Percentiles rank a stretch among this genome's conserved stretches.
phyloP scores from a whole-genome alignment of 2,329 filamentous ascomycete species.

The Nemania diffusa region DNA sequence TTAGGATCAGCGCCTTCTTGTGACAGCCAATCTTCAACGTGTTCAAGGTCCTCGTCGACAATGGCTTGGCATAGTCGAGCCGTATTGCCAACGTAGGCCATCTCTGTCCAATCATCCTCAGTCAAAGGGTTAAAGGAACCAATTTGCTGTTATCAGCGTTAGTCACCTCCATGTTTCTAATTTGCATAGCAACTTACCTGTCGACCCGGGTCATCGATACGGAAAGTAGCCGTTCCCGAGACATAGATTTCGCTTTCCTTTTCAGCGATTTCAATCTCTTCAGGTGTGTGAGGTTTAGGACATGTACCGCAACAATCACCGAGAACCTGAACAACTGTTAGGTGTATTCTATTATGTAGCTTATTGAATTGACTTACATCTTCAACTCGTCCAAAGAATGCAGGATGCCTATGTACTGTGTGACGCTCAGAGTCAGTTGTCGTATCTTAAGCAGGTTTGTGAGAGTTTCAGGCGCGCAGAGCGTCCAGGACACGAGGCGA shows the following conservation, averaged over 20 bases:
- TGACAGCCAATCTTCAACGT: conserved; percentile 75
- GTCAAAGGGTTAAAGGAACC: conserved; percentile 82
- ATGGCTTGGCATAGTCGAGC: conserved; percentile 83
- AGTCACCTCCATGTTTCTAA: conserved; percentile 12
- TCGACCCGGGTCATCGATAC: conserved; percentile 83
- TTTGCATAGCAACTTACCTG: conserved; percentile 56
- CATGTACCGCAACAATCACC: conserved; percentile 85
- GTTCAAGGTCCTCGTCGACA: conserved; percentile 75
- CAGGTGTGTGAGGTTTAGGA: conserved; percentile 72
- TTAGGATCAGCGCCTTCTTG: conserved; percentile 78
- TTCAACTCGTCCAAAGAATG: conserved; percentile 80
- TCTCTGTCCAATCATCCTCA: conserved; percentile 87
- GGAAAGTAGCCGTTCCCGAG: conserved; percentile 76
- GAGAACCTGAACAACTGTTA: conserved; percentile 60
- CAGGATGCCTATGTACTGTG: conserved; percentile 79
- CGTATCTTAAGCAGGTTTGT: neutral
- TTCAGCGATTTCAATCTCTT: conserved; percentile 76
- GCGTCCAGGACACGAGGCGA: neutral
- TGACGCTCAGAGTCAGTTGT: neutral
- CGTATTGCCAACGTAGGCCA: conserved; percentile 88
- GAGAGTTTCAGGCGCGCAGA: neutral
- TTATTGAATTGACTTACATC: conserved; percentile 55
- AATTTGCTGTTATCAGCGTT: conserved; percentile 55
- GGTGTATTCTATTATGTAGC: neutral
- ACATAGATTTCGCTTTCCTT: conserved; percentile 81